These are phyloP conservation scores for Sphagnum fallax DNA, from an alignment of 228 moss, liverwort and hornwort genomes.

Conservation along the genomic window DNA sequence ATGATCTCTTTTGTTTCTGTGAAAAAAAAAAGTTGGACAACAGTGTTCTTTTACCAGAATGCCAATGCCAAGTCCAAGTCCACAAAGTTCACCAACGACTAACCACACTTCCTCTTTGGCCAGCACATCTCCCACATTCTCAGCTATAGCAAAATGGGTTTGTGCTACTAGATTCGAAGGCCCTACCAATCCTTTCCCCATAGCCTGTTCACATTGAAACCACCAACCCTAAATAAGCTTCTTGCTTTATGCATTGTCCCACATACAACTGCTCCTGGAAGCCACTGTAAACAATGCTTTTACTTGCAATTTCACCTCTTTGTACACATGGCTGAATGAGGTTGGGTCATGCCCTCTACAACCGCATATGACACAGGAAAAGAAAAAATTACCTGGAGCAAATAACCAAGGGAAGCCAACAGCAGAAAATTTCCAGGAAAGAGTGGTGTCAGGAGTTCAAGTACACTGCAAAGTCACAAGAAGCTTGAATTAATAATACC, in stretches of 20 bases:
- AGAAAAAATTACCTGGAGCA: constrained; percentile 23
- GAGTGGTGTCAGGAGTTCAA: constrained; percentile 41
- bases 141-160: constrained; percentile 37
- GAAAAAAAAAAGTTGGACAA: background rate
- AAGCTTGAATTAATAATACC: too few relatives aligned
- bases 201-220: constrained; percentile 13
- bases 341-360: too few relatives aligned
- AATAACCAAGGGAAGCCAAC: constrained; percentile 42
- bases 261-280: too few relatives aligned
- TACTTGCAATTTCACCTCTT: too few relatives aligned
- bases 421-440: constrained; percentile 40
- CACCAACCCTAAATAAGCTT: too few relatives aligned
- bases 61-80: constrained; percentile 28
- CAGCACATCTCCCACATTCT: constrained; percentile 44
- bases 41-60: constrained; percentile 17
- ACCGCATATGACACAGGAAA: background rate
- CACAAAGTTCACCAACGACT: constrained; percentile 40
- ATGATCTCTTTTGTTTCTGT: background rate
- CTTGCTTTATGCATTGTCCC: too few relatives aligned
- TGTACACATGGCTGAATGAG: too few relatives aligned
- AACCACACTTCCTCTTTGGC: constrained; percentile 61
- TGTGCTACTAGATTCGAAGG: constrained; percentile 48
- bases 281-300: too few relatives aligned
- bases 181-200: constrained; percentile 44
- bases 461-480: constrained; percentile 21